Percentiles rank a stretch among this genome's conserved stretches.
phyloP scores from a whole-genome alignment of 163 green algal species.

The Chlamydomonas reinhardtii region DNA sequence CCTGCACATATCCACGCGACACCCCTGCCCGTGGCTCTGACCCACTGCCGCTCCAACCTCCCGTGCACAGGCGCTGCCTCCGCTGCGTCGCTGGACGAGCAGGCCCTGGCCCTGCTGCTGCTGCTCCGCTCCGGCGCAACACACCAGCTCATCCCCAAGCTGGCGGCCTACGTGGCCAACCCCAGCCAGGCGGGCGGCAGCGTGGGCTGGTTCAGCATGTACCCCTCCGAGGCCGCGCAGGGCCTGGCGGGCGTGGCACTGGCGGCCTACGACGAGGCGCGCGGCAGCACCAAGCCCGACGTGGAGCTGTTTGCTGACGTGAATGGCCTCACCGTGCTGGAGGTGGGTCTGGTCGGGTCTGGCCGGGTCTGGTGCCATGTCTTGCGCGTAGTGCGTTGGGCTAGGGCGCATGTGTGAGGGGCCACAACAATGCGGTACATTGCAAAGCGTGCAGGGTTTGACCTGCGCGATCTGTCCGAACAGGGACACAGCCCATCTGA shows the following conservation, averaged over 20 bases:
- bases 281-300: slow-evolving; percentile 28
- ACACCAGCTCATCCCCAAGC: slow-evolving; percentile 34
- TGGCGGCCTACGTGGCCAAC: slow-evolving; percentile 32
- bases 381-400: too few relatives aligned
- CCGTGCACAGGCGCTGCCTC: neutral
- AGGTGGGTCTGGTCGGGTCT: neutral
- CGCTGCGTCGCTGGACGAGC: slow-evolving; percentile 1
- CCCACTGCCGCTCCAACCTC: too few relatives aligned
- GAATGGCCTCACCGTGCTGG: slow-evolving; percentile 23
- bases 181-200: neutral
- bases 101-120: slow-evolving; percentile 39
- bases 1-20: too few relatives aligned
- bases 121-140: slow-evolving; percentile 27
- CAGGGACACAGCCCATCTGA: too few relatives aligned
- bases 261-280: slow-evolving; percentile 16
- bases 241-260: slow-evolving; percentile 19
- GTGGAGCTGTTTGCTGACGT: slow-evolving; percentile 1
- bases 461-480: too few relatives aligned
- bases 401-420: too few relatives aligned
- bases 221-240: neutral
- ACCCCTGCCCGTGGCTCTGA: too few relatives aligned
- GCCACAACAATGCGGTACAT: too few relatives aligned
- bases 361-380: too few relatives aligned
- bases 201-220: too few relatives aligned
- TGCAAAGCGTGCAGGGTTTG: too few relatives aligned